Percentiles rank a stretch among this genome's conserved stretches.
These are phyloP conservation scores for Fomitopsis pinicola DNA, from an alignment of 1,284 basidiomycete species.

Conservation along the genomic window DNA sequence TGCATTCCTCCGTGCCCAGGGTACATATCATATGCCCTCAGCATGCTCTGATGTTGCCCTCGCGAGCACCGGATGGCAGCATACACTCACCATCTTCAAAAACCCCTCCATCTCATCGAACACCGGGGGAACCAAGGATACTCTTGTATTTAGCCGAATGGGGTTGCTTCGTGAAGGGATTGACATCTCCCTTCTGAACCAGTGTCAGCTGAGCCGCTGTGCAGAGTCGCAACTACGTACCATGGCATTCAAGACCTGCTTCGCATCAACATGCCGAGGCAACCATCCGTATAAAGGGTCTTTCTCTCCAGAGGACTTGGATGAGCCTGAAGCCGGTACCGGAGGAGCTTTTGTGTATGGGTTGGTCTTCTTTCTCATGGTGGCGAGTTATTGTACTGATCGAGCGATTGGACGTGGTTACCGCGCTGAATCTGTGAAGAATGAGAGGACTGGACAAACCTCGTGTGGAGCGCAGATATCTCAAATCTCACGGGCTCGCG, in stretches of 20 bases:
- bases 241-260: slow-evolving; percentile 26
- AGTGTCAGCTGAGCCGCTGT: neutral
- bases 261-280: slow-evolving; percentile 45
- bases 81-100: slow-evolving; percentile 50
- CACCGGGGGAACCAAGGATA: slow-evolving; percentile 83
- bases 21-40: slow-evolving; percentile 19
- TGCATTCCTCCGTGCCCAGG: slow-evolving; percentile 18
- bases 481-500: too few species aligned
- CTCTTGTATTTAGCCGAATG: slow-evolving; percentile 82
- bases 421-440: too few species aligned
- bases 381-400: too few species aligned
- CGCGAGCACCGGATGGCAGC: slow-evolving; percentile 17
- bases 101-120: slow-evolving; percentile 93
- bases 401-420: too few species aligned
- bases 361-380: slow-evolving; percentile 4
- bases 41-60: slow-evolving; percentile 34
- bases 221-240: slow-evolving; percentile 32
- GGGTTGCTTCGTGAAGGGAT: slow-evolving; percentile 84
- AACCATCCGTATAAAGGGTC: slow-evolving; percentile 56
- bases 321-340: neutral
- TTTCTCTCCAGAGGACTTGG: slow-evolving; percentile 8
- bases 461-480: too few species aligned
- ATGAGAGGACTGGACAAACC: too few species aligned
- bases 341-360: slow-evolving; percentile 22
- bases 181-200: slow-evolving; percentile 72